Conservation (phyloP, 257 asterid genomes). For the Solanum microdontum region DNA sequence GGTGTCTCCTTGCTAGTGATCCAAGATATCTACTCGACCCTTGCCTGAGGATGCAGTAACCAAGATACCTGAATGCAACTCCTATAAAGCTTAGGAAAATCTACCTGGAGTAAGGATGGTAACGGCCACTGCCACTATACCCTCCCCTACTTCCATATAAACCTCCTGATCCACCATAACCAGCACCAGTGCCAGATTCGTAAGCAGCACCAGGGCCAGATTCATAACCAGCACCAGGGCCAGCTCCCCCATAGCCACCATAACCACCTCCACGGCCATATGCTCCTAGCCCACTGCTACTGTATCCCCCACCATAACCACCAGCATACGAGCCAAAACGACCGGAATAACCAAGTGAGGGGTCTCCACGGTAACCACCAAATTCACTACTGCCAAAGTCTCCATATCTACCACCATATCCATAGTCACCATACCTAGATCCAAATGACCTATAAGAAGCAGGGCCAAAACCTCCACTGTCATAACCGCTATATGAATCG, state of each 20-base stretch:
- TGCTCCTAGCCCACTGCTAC: conserved; percentile 59
- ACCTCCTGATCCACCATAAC: conserved; percentile 73
- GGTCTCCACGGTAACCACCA: conserved; percentile 68
- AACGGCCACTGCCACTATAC: conserved; percentile 85
- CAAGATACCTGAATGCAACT: conserved; percentile 41
- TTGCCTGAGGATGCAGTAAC: conserved; percentile 44
- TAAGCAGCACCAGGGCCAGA: conserved; percentile 51
- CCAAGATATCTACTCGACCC: conserved; percentile 37
- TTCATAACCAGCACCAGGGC: conserved; percentile 69
- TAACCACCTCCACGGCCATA: conserved; percentile 75
- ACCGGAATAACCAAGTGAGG: conserved; percentile 63
- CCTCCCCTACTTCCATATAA: conserved; percentile 91
- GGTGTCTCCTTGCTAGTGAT: conserved; percentile 53
- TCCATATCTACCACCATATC: conserved; percentile 72
- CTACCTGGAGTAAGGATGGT: conserved; percentile 94
- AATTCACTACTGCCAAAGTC: conserved; percentile 65
- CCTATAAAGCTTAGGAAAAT: conserved; percentile 54
- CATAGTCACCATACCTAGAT: conserved; percentile 78
- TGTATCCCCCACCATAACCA: conserved; percentile 58
- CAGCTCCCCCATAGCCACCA: conserved; percentile 38
- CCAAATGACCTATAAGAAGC: conserved; percentile 85
- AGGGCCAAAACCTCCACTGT: conserved; percentile 84
- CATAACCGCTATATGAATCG: conserved; percentile 54
- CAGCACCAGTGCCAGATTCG: conserved; percentile 35
- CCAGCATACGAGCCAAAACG: conserved; percentile 77